Percentiles rank a stretch among this genome's conserved stretches.
Evolutionary conservation across 768 basidiomycete genomes (phyloP).

Genomic region (Lactifluus rugatus): DNA sequence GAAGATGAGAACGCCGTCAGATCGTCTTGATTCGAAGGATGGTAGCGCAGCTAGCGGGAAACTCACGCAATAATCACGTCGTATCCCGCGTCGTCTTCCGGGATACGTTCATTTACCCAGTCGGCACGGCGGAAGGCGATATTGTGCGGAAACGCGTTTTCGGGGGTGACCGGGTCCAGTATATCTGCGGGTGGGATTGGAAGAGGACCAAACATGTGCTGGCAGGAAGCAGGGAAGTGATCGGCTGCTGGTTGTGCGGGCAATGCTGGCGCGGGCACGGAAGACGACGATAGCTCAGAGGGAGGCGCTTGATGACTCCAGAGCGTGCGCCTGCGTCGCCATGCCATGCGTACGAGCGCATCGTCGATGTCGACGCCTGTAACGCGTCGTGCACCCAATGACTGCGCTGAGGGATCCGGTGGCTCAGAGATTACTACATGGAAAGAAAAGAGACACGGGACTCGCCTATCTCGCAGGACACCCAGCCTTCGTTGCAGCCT

Average conservation of each 20-base stretch:
- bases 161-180: conserved; percentile 18
- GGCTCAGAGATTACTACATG: background rate
- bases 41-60: background rate
- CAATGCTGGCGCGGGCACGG: background rate
- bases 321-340: conserved; percentile 56
- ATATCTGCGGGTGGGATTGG: conserved; percentile 45
- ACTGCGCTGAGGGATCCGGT: conserved; percentile 44
- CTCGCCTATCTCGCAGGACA: conserved; percentile 13
- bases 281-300: conserved; percentile 14
- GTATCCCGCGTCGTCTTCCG: conserved; percentile 53
- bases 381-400: conserved; percentile 51
- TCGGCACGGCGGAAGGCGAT: conserved; percentile 61
- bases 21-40: background rate
- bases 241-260: conserved; percentile 22
- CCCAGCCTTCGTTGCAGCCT: conserved; percentile 18
- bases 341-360: conserved; percentile 61
- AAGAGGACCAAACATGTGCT: conserved; percentile 65
- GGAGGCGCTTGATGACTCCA: conserved; percentile 59
- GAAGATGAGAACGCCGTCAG: background rate
- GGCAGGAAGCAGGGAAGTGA: conserved; percentile 72
- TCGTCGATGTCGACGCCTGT: conserved; percentile 83
- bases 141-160: conserved; percentile 65
- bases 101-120: conserved; percentile 52
- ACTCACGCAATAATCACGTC: conserved; percentile 74
- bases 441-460: conserved; percentile 19